phyloP scores from a whole-genome alignment of 257 asterid genomes.

The Gentiana dahurica region DNA sequence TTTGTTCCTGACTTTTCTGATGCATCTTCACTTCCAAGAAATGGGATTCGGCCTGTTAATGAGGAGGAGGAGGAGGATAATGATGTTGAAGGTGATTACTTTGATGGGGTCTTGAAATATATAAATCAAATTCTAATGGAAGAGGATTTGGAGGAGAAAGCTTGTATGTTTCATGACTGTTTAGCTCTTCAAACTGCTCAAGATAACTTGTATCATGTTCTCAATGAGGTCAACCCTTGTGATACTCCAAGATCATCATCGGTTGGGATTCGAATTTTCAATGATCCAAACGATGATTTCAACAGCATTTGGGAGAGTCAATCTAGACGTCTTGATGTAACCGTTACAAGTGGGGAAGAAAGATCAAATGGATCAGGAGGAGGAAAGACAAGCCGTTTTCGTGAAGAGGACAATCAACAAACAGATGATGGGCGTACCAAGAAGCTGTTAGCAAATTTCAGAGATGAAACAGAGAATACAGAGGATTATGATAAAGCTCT shows the following conservation, averaged over 20 bases:
- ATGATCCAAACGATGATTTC: constrained; percentile 1
- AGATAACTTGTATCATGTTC: constrained; percentile 42
- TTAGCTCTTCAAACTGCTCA: constrained; percentile 69
- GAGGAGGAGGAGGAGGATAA: not conserved
- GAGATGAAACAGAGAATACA: constrained; percentile 16
- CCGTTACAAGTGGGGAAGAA: not conserved
- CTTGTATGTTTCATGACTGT: constrained; percentile 50
- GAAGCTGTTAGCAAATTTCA: constrained; percentile 21
- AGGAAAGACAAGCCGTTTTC: constrained; percentile 1
- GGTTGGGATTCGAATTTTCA: not conserved
- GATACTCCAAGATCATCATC: not conserved
- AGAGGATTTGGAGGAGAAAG: constrained; percentile 37
- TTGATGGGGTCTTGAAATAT: constrained; percentile 53
- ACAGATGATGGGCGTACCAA: constrained; percentile 22
- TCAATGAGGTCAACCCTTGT: constrained; percentile 14
- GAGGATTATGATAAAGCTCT: constrained; percentile 45
- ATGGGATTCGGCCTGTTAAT: not conserved
- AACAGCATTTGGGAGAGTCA: constrained; percentile 2
- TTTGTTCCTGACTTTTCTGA: not conserved
- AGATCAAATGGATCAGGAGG: constrained; percentile 4
- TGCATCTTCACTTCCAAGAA: not conserved
- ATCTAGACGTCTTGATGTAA: not conserved
- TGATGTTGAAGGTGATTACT: constrained; percentile 46
- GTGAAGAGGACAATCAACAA: constrained; percentile 10
- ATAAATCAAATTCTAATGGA: constrained; percentile 57